A percentile compares a stretch with the other conserved stretches of the same genome.
Conservation (phyloP, 257 asterid species). For the Capsicum baccatum region DNA sequence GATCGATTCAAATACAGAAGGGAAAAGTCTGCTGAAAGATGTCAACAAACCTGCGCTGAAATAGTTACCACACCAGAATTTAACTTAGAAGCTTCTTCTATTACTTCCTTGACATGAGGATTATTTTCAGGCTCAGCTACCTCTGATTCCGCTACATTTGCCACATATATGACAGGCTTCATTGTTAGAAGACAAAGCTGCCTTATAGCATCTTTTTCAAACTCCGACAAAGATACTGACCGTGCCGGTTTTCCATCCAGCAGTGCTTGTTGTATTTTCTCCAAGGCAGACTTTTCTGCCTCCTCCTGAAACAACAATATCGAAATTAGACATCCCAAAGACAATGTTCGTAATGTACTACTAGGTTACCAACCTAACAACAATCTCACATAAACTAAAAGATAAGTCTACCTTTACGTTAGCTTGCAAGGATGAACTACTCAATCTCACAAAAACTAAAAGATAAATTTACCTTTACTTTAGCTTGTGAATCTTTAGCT, state of each 20-base stretch:
- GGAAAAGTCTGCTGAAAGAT: conserved; percentile 26
- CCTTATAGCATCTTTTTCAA: conserved; percentile 73
- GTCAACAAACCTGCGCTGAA: conserved; percentile 90
- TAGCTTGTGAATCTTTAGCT: conserved; percentile 80
- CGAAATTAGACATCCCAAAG: conserved; percentile 33
- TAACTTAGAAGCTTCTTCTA: conserved; percentile 71
- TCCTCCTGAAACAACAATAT: conserved; percentile 66
- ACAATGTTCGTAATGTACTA: background rate
- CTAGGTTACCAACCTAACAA: background rate
- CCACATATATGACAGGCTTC: conserved; percentile 95
- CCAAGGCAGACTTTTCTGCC: conserved; percentile 93
- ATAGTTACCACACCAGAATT: conserved; percentile 84
- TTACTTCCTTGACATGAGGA: conserved; percentile 77
- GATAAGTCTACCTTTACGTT: conserved; percentile 66
- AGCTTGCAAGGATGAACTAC: conserved; percentile 37
- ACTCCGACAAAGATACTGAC: conserved; percentile 76
- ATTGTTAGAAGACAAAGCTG: conserved; percentile 96
- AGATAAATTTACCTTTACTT: conserved; percentile 63
- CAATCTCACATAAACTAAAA: conserved; percentile 15
- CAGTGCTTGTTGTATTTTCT: conserved; percentile 68
- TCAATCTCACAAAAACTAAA: conserved; percentile 15
- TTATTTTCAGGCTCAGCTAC: conserved; percentile 78
- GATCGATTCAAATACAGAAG: conserved; percentile 26
- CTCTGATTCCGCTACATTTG: conserved; percentile 96
- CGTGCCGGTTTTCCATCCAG: conserved; percentile 98